phyloP scores from a whole-genome alignment of 352 stramenopile species.

The Blastocystis sp. region DNA sequence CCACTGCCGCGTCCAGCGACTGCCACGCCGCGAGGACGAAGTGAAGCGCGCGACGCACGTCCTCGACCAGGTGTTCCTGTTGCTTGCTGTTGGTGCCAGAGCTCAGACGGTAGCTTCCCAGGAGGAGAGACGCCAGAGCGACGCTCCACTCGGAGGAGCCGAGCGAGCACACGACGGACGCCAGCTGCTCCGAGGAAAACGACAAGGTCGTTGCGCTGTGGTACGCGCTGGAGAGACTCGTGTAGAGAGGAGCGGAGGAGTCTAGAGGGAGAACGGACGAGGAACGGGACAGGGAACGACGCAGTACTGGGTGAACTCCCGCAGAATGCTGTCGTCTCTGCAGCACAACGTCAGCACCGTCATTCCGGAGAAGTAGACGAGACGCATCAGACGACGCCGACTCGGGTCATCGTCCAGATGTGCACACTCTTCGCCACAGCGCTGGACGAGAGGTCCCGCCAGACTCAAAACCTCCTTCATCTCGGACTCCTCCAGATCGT shows the following conservation, averaged over 20 bases:
- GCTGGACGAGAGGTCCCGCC: not conserved
- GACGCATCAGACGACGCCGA: not conserved
- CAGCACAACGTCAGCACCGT: not conserved
- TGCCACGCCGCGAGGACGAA: not conserved
- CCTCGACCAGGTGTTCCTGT: not conserved
- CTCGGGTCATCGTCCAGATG: not conserved
- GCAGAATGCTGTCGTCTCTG: not conserved
- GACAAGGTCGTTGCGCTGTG: too few species aligned
- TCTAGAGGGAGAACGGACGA: not conserved
- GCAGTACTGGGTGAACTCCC: not conserved
- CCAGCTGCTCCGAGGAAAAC: not conserved
- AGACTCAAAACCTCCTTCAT: conserved; percentile 24
- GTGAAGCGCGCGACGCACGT: not conserved
- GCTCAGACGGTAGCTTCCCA: not conserved
- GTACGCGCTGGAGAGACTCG: too few species aligned
- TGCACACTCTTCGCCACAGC: not conserved
- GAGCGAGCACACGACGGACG: not conserved
- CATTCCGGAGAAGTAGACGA: not conserved
- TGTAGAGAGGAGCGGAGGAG: not conserved
- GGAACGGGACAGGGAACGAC: not conserved
- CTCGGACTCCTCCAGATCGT: not conserved
- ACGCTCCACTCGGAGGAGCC: not conserved
- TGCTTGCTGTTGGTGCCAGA: not conserved
- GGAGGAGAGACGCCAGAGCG: not conserved
- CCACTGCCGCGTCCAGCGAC: not conserved